Evolutionary conservation across 805 yeast species (phyloP).

Genomic region (Wickerhamomyces silvicola): DNA sequence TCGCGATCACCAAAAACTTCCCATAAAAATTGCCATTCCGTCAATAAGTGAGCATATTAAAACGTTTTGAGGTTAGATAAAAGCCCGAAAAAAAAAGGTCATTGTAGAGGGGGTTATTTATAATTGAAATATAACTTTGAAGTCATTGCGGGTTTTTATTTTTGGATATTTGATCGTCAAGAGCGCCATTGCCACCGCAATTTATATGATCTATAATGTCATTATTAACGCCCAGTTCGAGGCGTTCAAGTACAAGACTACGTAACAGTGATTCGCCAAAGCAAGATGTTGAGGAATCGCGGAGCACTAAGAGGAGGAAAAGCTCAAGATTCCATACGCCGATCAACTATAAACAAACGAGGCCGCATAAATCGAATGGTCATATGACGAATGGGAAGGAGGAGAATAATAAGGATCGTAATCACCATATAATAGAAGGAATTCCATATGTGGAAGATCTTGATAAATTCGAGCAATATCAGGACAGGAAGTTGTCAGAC

Average conservation of each 20-base stretch:
- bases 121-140: no score
- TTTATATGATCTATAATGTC: no score
- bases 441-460: conserved; percentile 2
- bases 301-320: conserved; percentile 4
- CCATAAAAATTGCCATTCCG: no score
- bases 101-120: no score
- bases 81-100: no score
- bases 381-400: neutral
- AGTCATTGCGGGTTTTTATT: no score
- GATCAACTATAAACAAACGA: conserved; percentile 6
- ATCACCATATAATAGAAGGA: conserved; percentile 4
- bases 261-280: conserved; percentile 3
- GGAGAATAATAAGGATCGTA: neutral
- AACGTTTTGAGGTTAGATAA: no score
- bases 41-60: no score
- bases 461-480: neutral
- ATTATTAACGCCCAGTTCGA: conserved; percentile 3
- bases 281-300: neutral
- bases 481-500: conserved; percentile 2
- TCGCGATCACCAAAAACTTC: no score
- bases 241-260: conserved; percentile 3
- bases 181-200: neutral
- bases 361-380: conserved; percentile 1
- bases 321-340: conserved; percentile 7
- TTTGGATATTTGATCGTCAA: neutral